These are phyloP conservation scores for Ophiostoma ulmi DNA, from an alignment of 2,329 filamentous ascomycete genomes.

Conservation along the genomic window DNA sequence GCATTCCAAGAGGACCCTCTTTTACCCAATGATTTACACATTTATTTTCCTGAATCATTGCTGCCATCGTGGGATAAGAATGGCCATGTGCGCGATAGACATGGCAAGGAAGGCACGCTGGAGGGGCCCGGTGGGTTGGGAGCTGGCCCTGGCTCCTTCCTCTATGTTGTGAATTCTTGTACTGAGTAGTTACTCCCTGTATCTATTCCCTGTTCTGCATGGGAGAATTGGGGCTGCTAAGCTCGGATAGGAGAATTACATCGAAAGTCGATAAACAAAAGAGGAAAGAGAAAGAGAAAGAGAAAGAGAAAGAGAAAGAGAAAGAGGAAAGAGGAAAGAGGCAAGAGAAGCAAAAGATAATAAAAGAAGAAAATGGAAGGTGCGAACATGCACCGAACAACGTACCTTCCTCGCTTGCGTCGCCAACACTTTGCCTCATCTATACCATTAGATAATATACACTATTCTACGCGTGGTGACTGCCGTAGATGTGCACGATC, in stretches of 20 bases:
- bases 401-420: too few species aligned
- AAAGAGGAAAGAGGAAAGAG: background rate
- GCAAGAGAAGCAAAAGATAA: background rate
- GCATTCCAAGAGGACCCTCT: background rate
- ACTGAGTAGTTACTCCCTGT: background rate
- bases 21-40: background rate
- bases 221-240: background rate
- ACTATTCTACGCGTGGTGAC: background rate
- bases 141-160: background rate
- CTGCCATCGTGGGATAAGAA: background rate
- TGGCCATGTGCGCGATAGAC: constrained; percentile 10
- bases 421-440: background rate
- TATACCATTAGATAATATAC: background rate
- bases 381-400: background rate
- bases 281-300: background rate
- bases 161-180: too few species aligned
- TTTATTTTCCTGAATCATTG: background rate
- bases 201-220: background rate
- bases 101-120: constrained; percentile 12
- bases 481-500: constrained; percentile 1
- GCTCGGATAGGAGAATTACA: background rate
- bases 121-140: background rate
- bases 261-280: background rate
- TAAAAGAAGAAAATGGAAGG: background rate
- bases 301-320: background rate